phyloP scores from a whole-genome alignment of 352 stramenopile species.

The Phytophthora agathidicida region DNA sequence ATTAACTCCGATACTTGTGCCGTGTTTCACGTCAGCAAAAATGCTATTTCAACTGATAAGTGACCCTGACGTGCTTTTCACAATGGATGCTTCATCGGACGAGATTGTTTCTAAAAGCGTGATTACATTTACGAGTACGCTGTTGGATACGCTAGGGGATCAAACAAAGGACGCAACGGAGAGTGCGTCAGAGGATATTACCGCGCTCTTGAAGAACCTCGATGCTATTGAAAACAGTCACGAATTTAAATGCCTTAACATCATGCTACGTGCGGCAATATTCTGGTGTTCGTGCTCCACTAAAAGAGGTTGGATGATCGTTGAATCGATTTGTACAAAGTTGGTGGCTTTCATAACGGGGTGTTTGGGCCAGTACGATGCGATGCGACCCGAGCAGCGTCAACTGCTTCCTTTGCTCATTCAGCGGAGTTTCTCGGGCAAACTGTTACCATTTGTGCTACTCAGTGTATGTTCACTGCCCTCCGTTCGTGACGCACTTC shows the following conservation, averaged over 20 bases:
- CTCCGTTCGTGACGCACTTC: slow-evolving; percentile 51
- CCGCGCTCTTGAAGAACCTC: slow-evolving; percentile 26
- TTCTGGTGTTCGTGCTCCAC: slow-evolving; percentile 74
- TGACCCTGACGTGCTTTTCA: slow-evolving; percentile 44
- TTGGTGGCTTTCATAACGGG: slow-evolving; percentile 57
- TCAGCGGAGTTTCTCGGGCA: slow-evolving; percentile 69
- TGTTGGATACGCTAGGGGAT: slow-evolving; percentile 62
- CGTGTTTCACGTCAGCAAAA: slow-evolving; percentile 82
- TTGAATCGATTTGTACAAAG: slow-evolving; percentile 56
- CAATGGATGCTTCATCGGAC: slow-evolving; percentile 13
- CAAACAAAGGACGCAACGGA: slow-evolving; percentile 31
- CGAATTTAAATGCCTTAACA: slow-evolving; percentile 86
- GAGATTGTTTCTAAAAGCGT: slow-evolving; percentile 31
- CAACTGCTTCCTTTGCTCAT: slow-evolving; percentile 38
- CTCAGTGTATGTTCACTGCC: slow-evolving; percentile 72
- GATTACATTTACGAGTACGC: slow-evolving; percentile 57
- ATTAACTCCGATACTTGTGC: slow-evolving; percentile 82
- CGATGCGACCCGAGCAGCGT: slow-evolving; percentile 20
- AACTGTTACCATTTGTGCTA: slow-evolving; percentile 77
- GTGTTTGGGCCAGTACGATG: slow-evolving; percentile 36
- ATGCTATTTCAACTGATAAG: slow-evolving; percentile 86
- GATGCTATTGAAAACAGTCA: slow-evolving; percentile 52
- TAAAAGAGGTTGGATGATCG: slow-evolving; percentile 57
- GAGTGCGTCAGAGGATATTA: slow-evolving; percentile 6
- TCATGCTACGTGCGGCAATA: slow-evolving; percentile 72